Evolutionary conservation across 148 eudicot genomes (phyloP), one percentile per base, ranked within the genome.

Genomic region (Dysphania ambrosioides): DNA sequence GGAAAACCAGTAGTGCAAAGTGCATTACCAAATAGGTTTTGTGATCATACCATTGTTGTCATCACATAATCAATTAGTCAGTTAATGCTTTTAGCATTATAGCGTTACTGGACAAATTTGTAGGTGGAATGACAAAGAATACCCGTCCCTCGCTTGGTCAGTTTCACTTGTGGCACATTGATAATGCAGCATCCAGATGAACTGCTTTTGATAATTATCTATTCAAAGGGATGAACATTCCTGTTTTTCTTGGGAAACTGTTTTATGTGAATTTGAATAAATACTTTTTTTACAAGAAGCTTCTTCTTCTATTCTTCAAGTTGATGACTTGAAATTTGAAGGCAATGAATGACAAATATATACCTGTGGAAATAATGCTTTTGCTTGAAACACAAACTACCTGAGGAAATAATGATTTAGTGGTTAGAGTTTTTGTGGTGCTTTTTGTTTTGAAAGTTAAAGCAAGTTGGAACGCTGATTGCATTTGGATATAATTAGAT

Each of bases 391-490:
- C n/a, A n/a, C n/a, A n/a, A n/a, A n/a, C n/a, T n/a, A n/a, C n/a
- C n/a, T n/a, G n/a, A n/a, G n/a, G n/a, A n/a, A n/a, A n/a, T n/a
- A n/a, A n/a, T n/a, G n/a, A n/a, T n/a, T n/a, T 23, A 40, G 16
- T 35, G 40, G 53, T 9, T 27, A 30, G 66, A 13, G 32, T 16
- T 42, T 62, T 41, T 36, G 31, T 12, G 36, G 38, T 51, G 36
- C 32, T 47, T 47, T 47, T 13, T 57, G n/a, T n/a, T n/a, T n/a
- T n/a, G 68, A 42, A 60, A 76, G 60, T 68, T 76, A 68, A 69
- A 60, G 74, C 44, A n/a, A n/a, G n/a, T n/a, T n/a, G n/a, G n/a
- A n/a, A n/a, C n/a, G n/a, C n/a, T n/a, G 38, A 36, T 66, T 55
- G n/a, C 4, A 70, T n/a, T 34, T 36, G 35, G 79, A 57, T n/a